Evolutionary conservation across 2,329 filamentous ascomycete species (phyloP), one percentile per base, ranked within the genome.

Genomic region (Clonostachys sp.): DNA sequence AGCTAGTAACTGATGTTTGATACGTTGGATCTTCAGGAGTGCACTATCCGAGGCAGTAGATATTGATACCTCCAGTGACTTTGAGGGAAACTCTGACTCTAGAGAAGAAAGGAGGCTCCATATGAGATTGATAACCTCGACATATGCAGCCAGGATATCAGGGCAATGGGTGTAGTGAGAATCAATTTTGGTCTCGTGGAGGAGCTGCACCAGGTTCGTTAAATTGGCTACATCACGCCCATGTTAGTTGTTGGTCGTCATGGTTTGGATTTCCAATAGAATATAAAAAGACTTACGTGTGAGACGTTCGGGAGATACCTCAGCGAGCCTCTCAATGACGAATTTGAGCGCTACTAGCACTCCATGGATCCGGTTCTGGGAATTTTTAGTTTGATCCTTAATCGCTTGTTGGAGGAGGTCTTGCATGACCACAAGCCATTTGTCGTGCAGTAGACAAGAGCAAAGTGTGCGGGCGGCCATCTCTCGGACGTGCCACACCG

Each of bases 401-500:
- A 64, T 48, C 6, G 62, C 61, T 3, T 61, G 54, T 5, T 51
- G 52, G 10, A 77, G 60, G 3, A 77, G 58, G 13, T 52, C 49
- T 24, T 59, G 60, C 5, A 81, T 59, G 1, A 61, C 60, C 10
- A 56, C 55, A 1, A 76, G 59, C 77, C 79, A 83, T 20, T 70
- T 63, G 5, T 72, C 63, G 16, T 74, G 70, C 3, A 83, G 61
- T 18, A 84, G 64, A 51, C 86, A 81, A 0, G 81, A 83, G 57
- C 81, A 83, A 12, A 89, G 71, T 1, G 88, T 89, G 14, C 86
- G 77, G 0, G 89, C 87, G 1, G 89, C 87, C 61, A 91, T 89
- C 56, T 92, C 88, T 44, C 89, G 76, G 7, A 94, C 81, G 59
- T 91, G 87, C 89, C 89, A 94, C 16, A 89, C 79, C 1, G 77